Base-by-base conservation (phyloP, 345 rosid species). In the Durio zibethinus region DNA sequence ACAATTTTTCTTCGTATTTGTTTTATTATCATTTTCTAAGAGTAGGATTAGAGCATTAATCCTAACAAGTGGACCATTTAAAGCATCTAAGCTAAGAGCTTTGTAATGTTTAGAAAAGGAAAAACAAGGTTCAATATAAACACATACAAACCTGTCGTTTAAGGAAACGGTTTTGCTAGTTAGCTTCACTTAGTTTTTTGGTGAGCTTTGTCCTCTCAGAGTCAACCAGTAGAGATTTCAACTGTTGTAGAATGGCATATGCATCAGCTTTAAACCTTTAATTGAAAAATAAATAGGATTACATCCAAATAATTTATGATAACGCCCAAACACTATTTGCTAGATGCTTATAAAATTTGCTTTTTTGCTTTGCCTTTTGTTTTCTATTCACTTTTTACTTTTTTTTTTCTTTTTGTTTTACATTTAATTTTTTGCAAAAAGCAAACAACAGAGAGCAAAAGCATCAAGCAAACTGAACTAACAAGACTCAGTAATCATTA, bases 161-260 rank as follows among this genome's bases (percentile, higher is more conserved):
- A 68, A 95, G 90, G 77, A 86, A 84, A 61, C 98, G 88, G 79
- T 90, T 92, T 54, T 91, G 98, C 82, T 95, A 98, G 87, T 93
- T 91, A 73, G 99, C 99, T 92, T 95, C 98, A 86, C 98, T 93
- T 60, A 90, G 80, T 77, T 90, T 95, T 70, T 74, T 89, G 25
- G 80, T 77, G 47, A 95, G 98, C 80, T 82, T 91, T 23, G 83
- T 79, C 83, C 99, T 93, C 71, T 92, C 94, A 12, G 91, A 82
- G 83, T 92, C 97, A 40, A 84, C 84, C 27, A 92, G 88, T 73
- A 95, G 80, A 57, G 88, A 78, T 79, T 85, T 89, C 84, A 95
- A 80, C 99, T 93, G 83, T 71, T 21, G 35, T 7, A 68, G 61
- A 73, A 42, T 73, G 29, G 33, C 18, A 80, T 56, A 54, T 5